Evolutionary conservation across 352 stramenopile species (phyloP).

Genomic region (Globisporangium irregulare): DNA sequence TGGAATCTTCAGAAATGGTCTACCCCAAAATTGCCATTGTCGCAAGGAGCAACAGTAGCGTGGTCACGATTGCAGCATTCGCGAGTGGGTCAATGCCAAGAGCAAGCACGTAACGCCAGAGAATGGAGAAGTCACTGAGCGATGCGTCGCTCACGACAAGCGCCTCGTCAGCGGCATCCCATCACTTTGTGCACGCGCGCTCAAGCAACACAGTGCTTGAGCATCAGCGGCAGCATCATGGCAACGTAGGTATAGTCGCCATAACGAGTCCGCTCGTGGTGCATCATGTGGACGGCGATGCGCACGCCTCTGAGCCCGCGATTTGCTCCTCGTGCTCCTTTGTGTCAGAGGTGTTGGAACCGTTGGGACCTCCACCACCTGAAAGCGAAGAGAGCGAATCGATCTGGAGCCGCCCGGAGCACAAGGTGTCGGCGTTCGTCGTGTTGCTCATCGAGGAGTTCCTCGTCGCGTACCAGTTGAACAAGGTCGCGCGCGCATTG

Average conservation of each 20-base stretch:
- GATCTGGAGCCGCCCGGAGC: conserved; percentile 10
- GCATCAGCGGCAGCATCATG: not conserved
- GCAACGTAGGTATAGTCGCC: not conserved
- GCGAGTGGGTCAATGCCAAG: too few species aligned
- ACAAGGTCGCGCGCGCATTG: conserved; percentile 28
- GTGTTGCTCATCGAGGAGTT: conserved; percentile 67
- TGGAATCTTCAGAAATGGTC: not conserved
- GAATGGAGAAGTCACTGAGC: conserved; percentile 8
- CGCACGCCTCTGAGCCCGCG: not conserved
- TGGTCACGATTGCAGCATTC: too few species aligned
- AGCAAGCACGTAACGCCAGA: too few species aligned
- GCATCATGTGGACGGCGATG: not conserved
- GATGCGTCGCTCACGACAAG: not conserved
- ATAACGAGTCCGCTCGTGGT: not conserved
- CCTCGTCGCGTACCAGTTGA: conserved; percentile 35
- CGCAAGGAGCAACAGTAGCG: too few species aligned
- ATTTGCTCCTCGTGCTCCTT: not conserved
- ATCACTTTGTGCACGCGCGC: not conserved
- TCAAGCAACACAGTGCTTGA: not conserved
- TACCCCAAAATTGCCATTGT: too few species aligned
- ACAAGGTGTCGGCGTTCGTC: conserved; percentile 29
- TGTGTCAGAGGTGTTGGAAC: not conserved
- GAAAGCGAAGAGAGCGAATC: not conserved
- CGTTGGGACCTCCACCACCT: not conserved
- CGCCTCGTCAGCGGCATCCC: not conserved